A percentile compares a stretch with the other conserved stretches of the same genome.
These are phyloP conservation scores for Xylariaceae sp. DNA, from an alignment of 2,329 filamentous ascomycete genomes.

Conservation along the genomic window DNA sequence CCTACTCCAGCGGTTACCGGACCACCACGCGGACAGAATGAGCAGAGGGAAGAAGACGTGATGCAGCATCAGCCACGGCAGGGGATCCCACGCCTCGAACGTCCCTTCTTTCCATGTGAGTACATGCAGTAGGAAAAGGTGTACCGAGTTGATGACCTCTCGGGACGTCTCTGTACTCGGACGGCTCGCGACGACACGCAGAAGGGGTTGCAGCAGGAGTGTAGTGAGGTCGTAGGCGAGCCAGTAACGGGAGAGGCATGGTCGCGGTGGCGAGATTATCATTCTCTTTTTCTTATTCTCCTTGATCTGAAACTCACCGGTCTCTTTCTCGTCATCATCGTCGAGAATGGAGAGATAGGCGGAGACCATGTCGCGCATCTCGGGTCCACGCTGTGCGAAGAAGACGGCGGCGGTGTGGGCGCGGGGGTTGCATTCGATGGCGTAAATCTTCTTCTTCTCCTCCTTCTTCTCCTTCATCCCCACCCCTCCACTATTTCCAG, in stretches of 20 bases:
- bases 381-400: conserved; percentile 41
- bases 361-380: conserved; percentile 41
- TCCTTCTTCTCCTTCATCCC: neutral
- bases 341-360: conserved; percentile 48
- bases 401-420: conserved; percentile 63
- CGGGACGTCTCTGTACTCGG: no score
- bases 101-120: conserved; percentile 50
- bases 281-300: neutral
- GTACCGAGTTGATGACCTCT: conserved; percentile 20
- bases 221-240: conserved; percentile 59
- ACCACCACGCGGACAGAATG: conserved; percentile 42
- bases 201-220: conserved; percentile 41
- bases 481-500: no score
- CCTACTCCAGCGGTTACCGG: conserved; percentile 53
- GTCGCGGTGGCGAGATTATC: neutral
- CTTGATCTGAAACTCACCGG: neutral
- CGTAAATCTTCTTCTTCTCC: conserved; percentile 45
- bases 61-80: conserved; percentile 52
- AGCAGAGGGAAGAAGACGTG: conserved; percentile 50
- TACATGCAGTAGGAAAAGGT: conserved; percentile 34
- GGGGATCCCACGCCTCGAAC: conserved; percentile 49
- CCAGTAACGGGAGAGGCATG: conserved; percentile 48
- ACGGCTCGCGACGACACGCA: no score
- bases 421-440: conserved; percentile 67
- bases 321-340: neutral